Evolutionary conservation across 2,329 filamentous ascomycete genomes (phyloP).

Genomic region (Emmonsiellopsis sp.): DNA sequence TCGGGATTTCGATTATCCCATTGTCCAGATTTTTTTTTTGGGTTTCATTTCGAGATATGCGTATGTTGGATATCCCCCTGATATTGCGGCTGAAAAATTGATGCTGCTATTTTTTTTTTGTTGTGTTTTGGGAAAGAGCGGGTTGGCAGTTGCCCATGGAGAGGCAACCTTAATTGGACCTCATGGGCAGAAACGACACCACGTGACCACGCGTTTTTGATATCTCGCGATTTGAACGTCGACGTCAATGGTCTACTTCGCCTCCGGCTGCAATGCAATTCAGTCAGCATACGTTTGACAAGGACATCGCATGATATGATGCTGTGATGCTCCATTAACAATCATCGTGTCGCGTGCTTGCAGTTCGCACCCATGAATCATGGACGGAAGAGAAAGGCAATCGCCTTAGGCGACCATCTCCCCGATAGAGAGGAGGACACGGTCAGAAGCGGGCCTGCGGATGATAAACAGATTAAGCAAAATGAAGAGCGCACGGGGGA

Average conservation of each 20-base stretch:
- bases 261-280: neutral
- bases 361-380: neutral
- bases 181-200: too few species aligned
- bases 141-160: too few species aligned
- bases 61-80: neutral
- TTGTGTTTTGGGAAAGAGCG: too few species aligned
- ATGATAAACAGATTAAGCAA: too few species aligned
- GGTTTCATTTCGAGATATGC: neutral
- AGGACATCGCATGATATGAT: neutral
- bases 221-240: too few species aligned
- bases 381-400: constrained; percentile 10
- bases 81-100: neutral
- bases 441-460: too few species aligned
- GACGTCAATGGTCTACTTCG: too few species aligned
- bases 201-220: too few species aligned
- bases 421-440: too few species aligned
- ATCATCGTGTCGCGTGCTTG: neutral
- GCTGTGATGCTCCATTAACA: neutral
- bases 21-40: constrained; percentile 10
- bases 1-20: constrained; percentile 14
- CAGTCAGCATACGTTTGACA: neutral
- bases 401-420: neutral
- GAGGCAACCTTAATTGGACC: too few species aligned
- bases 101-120: too few species aligned
- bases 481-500: neutral